These are phyloP conservation scores for Termitomyces sp. DNA, from an alignment of 768 basidiomycete species.

Conservation along the genomic window DNA sequence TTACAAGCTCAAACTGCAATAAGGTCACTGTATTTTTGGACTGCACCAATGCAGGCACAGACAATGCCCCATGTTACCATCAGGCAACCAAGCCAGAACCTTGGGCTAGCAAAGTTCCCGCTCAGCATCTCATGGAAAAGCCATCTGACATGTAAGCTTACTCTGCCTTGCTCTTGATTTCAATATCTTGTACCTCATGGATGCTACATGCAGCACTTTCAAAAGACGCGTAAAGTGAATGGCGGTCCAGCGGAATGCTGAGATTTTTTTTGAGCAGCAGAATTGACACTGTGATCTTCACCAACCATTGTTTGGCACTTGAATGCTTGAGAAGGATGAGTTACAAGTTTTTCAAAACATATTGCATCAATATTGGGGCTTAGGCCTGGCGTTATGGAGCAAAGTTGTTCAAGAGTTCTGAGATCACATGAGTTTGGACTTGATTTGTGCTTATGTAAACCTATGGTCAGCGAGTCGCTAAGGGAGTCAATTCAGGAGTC, in stretches of 20 bases:
- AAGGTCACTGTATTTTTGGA: slow-evolving; percentile 7
- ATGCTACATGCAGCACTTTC: not conserved
- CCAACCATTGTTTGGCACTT: no score
- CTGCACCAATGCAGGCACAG: slow-evolving; percentile 5
- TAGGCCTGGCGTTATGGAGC: no score
- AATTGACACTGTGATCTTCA: not conserved
- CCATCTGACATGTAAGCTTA: not conserved
- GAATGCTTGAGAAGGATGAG: no score
- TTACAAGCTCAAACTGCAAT: slow-evolving; percentile 9
- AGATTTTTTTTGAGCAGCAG: not conserved
- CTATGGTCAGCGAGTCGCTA: no score
- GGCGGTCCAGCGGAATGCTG: not conserved
- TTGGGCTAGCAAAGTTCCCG: not conserved
- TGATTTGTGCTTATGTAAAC: no score
- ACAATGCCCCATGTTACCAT: slow-evolving; percentile 12
- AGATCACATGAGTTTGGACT: no score
- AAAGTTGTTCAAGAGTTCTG: no score
- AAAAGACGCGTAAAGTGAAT: not conserved
- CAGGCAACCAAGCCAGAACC: slow-evolving; percentile 11
- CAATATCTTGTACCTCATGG: not conserved
- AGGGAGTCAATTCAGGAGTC: no score
- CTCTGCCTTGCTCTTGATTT: not conserved
- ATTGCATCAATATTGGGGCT: no score
- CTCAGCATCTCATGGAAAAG: not conserved
- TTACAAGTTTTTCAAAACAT: no score